A percentile compares a stretch with the other conserved stretches of the same genome.
Evolutionary conservation across 1,284 basidiomycete genomes (phyloP).

Genomic region (Austroboletus niveus): DNA sequence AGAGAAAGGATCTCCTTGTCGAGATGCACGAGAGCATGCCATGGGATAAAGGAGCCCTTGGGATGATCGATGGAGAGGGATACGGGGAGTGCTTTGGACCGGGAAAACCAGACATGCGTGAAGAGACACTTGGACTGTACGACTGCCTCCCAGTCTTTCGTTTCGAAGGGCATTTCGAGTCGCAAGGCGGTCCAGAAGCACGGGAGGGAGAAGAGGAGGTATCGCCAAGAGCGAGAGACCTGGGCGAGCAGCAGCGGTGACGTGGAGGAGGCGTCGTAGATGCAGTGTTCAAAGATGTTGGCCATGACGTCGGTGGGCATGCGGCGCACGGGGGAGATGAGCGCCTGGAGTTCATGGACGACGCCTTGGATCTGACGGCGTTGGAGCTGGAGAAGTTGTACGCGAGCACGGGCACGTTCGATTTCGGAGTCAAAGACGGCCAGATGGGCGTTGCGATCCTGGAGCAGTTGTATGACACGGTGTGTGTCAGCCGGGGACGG

Average conservation of each 20-base stretch:
- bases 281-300: slow-evolving; percentile 26
- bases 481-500: slow-evolving; percentile 24
- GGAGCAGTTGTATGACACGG: slow-evolving; percentile 14
- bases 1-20: slow-evolving; percentile 32
- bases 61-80: slow-evolving; percentile 25
- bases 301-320: slow-evolving; percentile 32
- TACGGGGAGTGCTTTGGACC: slow-evolving; percentile 29
- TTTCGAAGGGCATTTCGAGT: slow-evolving; percentile 22
- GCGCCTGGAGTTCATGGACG: slow-evolving; percentile 28
- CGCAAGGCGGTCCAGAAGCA: slow-evolving; percentile 24
- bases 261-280: slow-evolving; percentile 5
- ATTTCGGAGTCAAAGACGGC: slow-evolving; percentile 17
- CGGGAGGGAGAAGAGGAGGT: slow-evolving; percentile 29
- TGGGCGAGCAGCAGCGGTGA: slow-evolving; percentile 28
- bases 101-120: slow-evolving; percentile 32
- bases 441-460: slow-evolving; percentile 18
- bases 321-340: slow-evolving; percentile 32
- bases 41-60: slow-evolving; percentile 23
- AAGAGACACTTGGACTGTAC: slow-evolving; percentile 25
- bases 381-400: slow-evolving; percentile 20
- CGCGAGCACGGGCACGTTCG: slow-evolving; percentile 19
- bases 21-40: slow-evolving; percentile 30
- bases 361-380: slow-evolving; percentile 10
- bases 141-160: slow-evolving; percentile 26
- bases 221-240: slow-evolving; percentile 30